These are phyloP conservation scores for Sphagnum tenellum DNA, from an alignment of 225 moss, liverwort and hornwort species.

Conservation along the genomic window DNA sequence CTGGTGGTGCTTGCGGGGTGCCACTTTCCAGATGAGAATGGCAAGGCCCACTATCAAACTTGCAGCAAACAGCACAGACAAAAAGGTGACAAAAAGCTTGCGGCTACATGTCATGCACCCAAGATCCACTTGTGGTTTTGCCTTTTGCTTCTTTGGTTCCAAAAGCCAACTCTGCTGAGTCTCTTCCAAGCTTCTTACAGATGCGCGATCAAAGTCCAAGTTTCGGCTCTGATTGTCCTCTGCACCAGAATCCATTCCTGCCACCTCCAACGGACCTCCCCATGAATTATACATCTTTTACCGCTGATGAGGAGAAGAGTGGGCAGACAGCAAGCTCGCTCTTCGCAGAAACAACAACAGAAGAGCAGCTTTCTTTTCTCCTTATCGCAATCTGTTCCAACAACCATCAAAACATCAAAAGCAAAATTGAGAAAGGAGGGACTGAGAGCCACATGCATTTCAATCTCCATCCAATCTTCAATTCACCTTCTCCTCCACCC, in stretches of 20 bases:
- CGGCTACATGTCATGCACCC: constrained; percentile 75
- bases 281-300: constrained; percentile 64
- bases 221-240: constrained; percentile 50
- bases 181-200: constrained; percentile 82
- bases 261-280: constrained; percentile 66
- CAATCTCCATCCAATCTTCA: too few relatives aligned
- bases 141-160: constrained; percentile 58
- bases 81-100: constrained; percentile 57
- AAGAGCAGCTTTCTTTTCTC: too few relatives aligned
- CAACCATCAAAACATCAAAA: too few relatives aligned
- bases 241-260: constrained; percentile 44
- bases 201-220: constrained; percentile 76
- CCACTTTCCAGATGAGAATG: constrained; percentile 48
- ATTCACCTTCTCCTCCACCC: too few relatives aligned
- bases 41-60: constrained; percentile 62
- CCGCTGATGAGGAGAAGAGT: too few relatives aligned
- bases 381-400: too few relatives aligned
- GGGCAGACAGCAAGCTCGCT: too few relatives aligned
- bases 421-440: too few relatives aligned
- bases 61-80: constrained; percentile 35
- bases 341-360: too few relatives aligned
- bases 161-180: constrained; percentile 93
- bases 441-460: too few relatives aligned
- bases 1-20: constrained; percentile 50
- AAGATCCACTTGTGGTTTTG: constrained; percentile 79